Evolutionary conservation across 495 filamentous ascomycete species (phyloP), one percentile per base, ranked within the genome.

Genomic region (Hypoxylon rickii): DNA sequence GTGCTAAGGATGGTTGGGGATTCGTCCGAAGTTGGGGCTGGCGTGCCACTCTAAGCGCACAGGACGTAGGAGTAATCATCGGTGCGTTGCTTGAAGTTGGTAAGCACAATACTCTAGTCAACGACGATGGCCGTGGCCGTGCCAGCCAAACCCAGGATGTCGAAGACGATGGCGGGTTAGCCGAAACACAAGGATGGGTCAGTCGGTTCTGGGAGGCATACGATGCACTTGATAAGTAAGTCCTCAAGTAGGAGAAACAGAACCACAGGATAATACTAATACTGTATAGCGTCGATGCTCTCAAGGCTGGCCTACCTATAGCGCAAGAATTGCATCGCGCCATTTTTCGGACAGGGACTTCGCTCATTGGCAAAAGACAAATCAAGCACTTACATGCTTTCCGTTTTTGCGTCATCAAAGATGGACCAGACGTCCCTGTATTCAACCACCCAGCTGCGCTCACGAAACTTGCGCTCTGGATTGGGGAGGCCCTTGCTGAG

Each of bases 11-110:
- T 67, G 90, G 90, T 10, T 96, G 95, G 89, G 95, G 94, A 1
- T 98, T 97, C 66, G 93, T 98, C 13, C 82, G 92, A 31, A 94
- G 89, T 67, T 98, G 94, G 94, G 94, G 94, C 13, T 98, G 92
- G 92, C 89, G 92, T 67, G 94, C 92, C 0, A 96, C 92, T 36
- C 79, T 97, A 1, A 92, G 87, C 49, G 95, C 94, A 8, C 87
- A 88, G 32, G 94, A 98, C 67, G 90, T 96, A 0, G 93, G 88
- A 22, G 89, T 96, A 7, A 84, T 97, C 22, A 80, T 96, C 22
- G 89, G 91, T 44, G 89, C 94, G 10, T 86, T 98, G 44, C 82
- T 98, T 1, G 94, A 98, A 72, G 91, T 97, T 39, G 92, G 93
- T 53, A 79, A 82, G 59, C 76, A 77, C 20, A 73, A 73, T 19